These are phyloP conservation scores for Russula sp. DNA, from an alignment of 768 basidiomycete species.

Conservation along the genomic window DNA sequence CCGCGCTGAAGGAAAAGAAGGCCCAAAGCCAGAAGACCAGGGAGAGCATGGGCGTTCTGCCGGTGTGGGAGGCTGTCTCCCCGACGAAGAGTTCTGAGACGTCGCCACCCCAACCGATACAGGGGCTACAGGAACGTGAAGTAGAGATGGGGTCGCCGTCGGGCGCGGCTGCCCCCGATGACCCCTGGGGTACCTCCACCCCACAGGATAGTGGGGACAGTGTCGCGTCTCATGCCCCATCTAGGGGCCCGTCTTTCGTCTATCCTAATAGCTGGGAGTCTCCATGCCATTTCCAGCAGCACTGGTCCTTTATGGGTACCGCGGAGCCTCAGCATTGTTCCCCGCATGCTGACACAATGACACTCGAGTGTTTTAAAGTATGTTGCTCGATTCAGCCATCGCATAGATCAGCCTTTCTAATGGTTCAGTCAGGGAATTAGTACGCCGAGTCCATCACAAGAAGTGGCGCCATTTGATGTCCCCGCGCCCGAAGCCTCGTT, in stretches of 20 bases:
- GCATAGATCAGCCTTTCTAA: not conserved
- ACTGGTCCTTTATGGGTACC: not conserved
- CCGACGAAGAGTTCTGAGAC: not conserved
- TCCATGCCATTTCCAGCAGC: not conserved
- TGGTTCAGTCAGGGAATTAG: not conserved
- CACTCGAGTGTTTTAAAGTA: not conserved
- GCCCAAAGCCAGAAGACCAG: constrained; percentile 1
- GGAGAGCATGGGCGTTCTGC: constrained; percentile 15
- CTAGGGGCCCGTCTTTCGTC: not conserved
- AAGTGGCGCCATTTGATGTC: not conserved
- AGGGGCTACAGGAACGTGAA: not conserved
- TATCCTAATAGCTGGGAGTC: not conserved
- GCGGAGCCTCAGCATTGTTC: not conserved
- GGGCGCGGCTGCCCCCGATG: not conserved
- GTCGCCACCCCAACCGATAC: not conserved
- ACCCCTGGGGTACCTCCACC: not conserved
- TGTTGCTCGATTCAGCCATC: not conserved
- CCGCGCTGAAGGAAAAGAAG: constrained; percentile 5
- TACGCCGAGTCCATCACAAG: not conserved
- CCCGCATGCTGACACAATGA: not conserved
- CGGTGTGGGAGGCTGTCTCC: not conserved
- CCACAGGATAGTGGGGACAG: not conserved
- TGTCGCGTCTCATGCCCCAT: not conserved
- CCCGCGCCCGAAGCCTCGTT: not conserved
- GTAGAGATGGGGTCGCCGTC: not conserved